These are phyloP conservation scores for Mercurialis annua DNA, from an alignment of 345 rosid species.

Conservation along the genomic window DNA sequence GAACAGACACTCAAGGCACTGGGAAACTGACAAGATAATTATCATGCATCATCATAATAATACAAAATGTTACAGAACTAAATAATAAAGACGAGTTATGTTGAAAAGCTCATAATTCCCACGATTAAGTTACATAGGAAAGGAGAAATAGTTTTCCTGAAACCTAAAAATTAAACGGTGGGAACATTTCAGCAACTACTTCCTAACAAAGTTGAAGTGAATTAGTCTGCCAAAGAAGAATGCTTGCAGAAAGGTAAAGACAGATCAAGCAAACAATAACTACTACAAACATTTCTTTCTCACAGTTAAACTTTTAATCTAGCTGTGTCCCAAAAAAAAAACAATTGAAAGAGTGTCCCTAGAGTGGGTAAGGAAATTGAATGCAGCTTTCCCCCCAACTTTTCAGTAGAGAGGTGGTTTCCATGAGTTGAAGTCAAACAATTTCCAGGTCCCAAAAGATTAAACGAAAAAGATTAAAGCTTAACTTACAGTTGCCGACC, in stretches of 20 bases:
- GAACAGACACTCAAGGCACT: not conserved
- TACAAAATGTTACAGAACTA: too few relatives aligned
- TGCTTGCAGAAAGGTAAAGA: too few relatives aligned
- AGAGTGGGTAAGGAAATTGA: not conserved
- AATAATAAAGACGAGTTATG: not conserved
- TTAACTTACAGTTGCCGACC: conserved; percentile 29
- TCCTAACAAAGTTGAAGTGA: too few relatives aligned
- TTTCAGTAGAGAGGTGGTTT: not conserved
- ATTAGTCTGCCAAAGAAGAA: too few relatives aligned
- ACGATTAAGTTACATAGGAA: not conserved
- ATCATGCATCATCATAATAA: too few relatives aligned
- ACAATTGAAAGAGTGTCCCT: not conserved
- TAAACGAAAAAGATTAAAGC: not conserved
- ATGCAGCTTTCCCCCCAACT: not conserved
- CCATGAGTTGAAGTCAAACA: not conserved
- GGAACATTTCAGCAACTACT: too few relatives aligned
- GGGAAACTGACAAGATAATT: too few relatives aligned
- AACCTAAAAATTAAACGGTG: too few relatives aligned
- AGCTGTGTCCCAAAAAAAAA: not conserved
- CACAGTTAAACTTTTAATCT: not conserved
- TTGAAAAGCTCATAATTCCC: not conserved
- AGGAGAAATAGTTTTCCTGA: not conserved
- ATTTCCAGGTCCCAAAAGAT: not conserved
- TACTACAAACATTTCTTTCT: not conserved
- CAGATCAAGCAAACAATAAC: too few relatives aligned